phyloP scores from a whole-genome alignment of 169 alveolate genomes.

The Plasmodium vivax region DNA sequence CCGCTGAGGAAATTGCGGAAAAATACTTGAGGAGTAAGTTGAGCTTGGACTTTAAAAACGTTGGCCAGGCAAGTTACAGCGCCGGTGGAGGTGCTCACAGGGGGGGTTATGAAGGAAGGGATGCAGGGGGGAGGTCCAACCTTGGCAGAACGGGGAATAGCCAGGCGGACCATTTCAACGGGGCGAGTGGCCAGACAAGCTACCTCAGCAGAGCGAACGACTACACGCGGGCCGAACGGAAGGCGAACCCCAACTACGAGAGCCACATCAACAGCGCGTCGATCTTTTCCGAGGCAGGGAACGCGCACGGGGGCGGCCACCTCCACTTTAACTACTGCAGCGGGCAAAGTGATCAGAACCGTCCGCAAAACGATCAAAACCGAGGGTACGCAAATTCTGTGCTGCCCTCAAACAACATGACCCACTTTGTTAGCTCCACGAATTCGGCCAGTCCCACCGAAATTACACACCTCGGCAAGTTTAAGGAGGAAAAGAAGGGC shows the following conservation, averaged over 20 bases:
- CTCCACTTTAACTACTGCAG: background rate
- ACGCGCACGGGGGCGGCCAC: background rate
- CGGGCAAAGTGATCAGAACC: too few relatives aligned
- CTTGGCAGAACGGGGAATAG: background rate
- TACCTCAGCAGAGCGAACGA: conserved; percentile 4
- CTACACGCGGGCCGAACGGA: conserved; percentile 6
- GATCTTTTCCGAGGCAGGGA: background rate
- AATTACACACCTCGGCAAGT: background rate
- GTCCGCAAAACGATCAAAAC: conserved; percentile 22
- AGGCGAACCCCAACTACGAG: conserved; percentile 8
- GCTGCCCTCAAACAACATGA: background rate
- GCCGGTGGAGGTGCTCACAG: background rate
- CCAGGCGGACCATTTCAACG: background rate
- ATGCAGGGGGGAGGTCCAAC: background rate
- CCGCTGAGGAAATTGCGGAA: conserved; percentile 75
- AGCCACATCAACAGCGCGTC: conserved; percentile 9
- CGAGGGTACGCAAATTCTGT: conserved; percentile 10
- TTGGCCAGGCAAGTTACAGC: conserved; percentile 25
- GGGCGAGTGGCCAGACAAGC: conserved; percentile 1
- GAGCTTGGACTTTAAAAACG: conserved; percentile 23
- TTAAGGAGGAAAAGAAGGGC: conserved; percentile 1
- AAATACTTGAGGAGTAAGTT: conserved; percentile 64
- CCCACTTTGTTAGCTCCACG: background rate
- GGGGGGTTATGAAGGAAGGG: conserved; percentile 1
- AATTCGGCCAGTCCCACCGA: conserved; percentile 13